A percentile compares a stretch with the other conserved stretches of the same genome.
Evolutionary conservation across 768 basidiomycete species (phyloP).

Genomic region (Sarcodon sp.): DNA sequence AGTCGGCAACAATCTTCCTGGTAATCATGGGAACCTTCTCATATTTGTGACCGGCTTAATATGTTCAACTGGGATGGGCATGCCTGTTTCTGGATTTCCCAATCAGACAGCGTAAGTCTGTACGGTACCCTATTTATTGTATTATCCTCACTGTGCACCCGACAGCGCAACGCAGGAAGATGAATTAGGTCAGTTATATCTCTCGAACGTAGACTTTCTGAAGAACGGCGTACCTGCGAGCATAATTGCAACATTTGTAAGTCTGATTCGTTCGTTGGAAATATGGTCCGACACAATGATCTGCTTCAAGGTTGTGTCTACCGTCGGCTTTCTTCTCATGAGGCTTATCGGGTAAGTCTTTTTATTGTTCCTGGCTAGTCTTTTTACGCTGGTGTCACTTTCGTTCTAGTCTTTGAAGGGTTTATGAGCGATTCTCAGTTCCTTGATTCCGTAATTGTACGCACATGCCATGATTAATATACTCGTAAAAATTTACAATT

Average conservation of each 20-base stretch:
- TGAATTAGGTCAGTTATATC: slow-evolving; percentile 83
- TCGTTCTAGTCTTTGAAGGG: too few relatives aligned
- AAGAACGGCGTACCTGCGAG: slow-evolving; percentile 95
- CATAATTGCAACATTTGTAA: slow-evolving; percentile 71
- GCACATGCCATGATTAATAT: too few relatives aligned
- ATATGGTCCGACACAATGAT: neutral
- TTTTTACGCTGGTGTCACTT: neutral
- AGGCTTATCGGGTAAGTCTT: slow-evolving; percentile 48
- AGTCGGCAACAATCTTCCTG: slow-evolving; percentile 67
- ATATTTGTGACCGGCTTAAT: slow-evolving; percentile 90
- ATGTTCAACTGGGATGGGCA: slow-evolving; percentile 94
- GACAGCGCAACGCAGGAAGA: slow-evolving; percentile 86
- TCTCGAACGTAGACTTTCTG: slow-evolving; percentile 78
- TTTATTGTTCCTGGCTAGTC: neutral
- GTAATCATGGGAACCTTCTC: slow-evolving; percentile 65
- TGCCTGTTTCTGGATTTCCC: slow-evolving; percentile 98
- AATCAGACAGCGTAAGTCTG: slow-evolving; percentile 86
- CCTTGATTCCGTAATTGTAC: too few relatives aligned
- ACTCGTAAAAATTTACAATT: too few relatives aligned
- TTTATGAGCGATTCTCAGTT: too few relatives aligned
- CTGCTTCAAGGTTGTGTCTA: slow-evolving; percentile 58
- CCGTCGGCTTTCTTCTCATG: slow-evolving; percentile 75
- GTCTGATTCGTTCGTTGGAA: slow-evolving; percentile 10
- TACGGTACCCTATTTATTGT: neutral
- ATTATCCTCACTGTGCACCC: slow-evolving; percentile 1